phyloP scores from a whole-genome alignment of 345 rosid species.

The Dipteronia dyeriana region DNA sequence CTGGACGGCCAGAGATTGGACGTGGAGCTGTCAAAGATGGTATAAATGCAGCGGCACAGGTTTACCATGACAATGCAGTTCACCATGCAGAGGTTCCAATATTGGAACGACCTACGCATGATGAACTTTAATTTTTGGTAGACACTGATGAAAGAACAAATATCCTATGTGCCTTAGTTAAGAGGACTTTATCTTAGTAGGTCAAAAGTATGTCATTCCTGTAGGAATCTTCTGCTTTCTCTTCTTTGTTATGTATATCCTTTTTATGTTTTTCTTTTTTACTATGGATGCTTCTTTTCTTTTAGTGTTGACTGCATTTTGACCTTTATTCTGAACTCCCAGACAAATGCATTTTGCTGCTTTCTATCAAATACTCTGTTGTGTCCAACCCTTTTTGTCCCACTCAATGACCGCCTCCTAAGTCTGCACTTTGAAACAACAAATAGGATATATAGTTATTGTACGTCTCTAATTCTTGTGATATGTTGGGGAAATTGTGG shows the following conservation, averaged over 20 bases:
- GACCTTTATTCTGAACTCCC: too few relatives aligned
- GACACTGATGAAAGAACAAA: not conserved
- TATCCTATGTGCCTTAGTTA: not conserved
- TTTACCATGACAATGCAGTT: slow-evolving; percentile 40
- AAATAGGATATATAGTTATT: too few relatives aligned
- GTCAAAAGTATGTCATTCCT: not conserved
- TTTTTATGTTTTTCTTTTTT: too few relatives aligned
- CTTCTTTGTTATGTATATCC: not conserved
- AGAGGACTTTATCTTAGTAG: not conserved
- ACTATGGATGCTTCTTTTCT: slow-evolving; percentile 23
- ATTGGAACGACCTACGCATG: slow-evolving; percentile 49
- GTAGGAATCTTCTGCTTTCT: not conserved
- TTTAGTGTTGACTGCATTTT: slow-evolving; percentile 60
- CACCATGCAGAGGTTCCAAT: slow-evolving; percentile 40
- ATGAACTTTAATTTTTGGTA: slow-evolving; percentile 58
- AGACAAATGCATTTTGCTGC: slow-evolving; percentile 57
- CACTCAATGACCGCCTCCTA: too few relatives aligned
- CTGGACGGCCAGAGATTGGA: slow-evolving; percentile 44
- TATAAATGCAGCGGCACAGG: slow-evolving; percentile 41
- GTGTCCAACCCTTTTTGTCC: too few relatives aligned
- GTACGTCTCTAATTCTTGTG: too few relatives aligned
- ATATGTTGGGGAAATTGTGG: too few relatives aligned
- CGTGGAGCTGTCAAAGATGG: slow-evolving; percentile 41
- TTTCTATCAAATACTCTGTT: too few relatives aligned
- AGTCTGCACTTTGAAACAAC: too few relatives aligned